Conservation (phyloP, 2,329 filamentous ascomycete genomes). For the Colletotrichum phormii region DNA sequence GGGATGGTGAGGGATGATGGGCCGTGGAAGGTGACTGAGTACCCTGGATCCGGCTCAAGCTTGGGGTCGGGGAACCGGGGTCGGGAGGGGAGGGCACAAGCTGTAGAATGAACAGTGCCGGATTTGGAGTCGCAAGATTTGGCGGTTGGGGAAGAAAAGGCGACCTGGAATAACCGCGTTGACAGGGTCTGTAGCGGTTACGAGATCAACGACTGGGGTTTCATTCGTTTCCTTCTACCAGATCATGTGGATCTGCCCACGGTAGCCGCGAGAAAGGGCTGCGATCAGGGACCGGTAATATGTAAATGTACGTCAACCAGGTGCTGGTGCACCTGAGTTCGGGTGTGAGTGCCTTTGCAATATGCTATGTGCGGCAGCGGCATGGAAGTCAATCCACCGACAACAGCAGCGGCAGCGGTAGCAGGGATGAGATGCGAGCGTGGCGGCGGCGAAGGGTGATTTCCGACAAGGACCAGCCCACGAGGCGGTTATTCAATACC, state of each 20-base stretch:
- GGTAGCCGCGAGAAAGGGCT: constrained; percentile 36
- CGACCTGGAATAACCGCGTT: constrained; percentile 22
- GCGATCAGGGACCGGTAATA: constrained; percentile 1
- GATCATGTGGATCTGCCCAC: constrained; percentile 36
- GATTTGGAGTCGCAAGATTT: constrained; percentile 40
- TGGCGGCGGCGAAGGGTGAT: constrained; percentile 12
- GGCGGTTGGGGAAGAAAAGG: constrained; percentile 41
- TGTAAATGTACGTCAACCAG: constrained; percentile 2
- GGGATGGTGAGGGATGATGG: constrained; percentile 28
- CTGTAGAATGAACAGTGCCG: constrained; percentile 52
- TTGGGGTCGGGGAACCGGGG: neutral
- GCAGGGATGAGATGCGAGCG: constrained; percentile 20
- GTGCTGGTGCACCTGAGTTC: neutral
- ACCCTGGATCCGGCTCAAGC: constrained; percentile 12
- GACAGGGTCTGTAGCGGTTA: constrained; percentile 49
- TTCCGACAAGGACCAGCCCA: constrained; percentile 11
- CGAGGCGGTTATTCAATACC: constrained; percentile 9
- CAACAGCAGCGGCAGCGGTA: neutral
- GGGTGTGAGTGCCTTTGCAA: neutral
- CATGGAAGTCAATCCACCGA: constrained; percentile 5
- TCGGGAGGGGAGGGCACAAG: constrained; percentile 45
- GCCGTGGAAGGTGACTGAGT: constrained; percentile 1
- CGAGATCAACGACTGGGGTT: constrained; percentile 46
- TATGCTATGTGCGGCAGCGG: constrained; percentile 2
- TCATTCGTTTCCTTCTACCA: constrained; percentile 51